A percentile compares a stretch with the other conserved stretches of the same genome.
These are phyloP conservation scores for Hysterium pulicare DNA, from an alignment of 2,329 filamentous ascomycete genomes.

Conservation along the genomic window DNA sequence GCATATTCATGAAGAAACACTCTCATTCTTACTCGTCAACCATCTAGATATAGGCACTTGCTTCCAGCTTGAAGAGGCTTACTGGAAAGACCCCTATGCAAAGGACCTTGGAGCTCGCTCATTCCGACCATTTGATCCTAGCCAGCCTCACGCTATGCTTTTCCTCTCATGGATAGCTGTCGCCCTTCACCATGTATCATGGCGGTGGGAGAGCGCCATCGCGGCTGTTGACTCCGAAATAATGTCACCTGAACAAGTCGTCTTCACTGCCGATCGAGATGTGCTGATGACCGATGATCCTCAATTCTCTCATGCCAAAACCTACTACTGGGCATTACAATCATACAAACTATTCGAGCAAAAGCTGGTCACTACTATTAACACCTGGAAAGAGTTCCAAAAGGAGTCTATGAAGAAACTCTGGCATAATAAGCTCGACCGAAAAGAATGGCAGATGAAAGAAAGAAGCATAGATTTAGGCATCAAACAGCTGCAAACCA, in stretches of 20 bases:
- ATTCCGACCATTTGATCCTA: neutral
- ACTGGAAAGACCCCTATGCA: slow-evolving; percentile 3
- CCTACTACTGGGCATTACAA: slow-evolving; percentile 6
- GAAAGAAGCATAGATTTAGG: neutral
- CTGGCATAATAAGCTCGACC: neutral
- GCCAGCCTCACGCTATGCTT: neutral
- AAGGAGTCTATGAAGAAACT: neutral
- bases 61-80: slow-evolving; percentile 4
- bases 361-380: slow-evolving; percentile 1
- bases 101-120: neutral
- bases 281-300: slow-evolving; percentile 6
- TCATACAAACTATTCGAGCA: slow-evolving; percentile 7
- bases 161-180: slow-evolving; percentile 4
- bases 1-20: slow-evolving; percentile 3
- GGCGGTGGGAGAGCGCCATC: slow-evolving; percentile 4
- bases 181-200: slow-evolving; percentile 4
- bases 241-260: neutral
- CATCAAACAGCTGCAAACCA: neutral
- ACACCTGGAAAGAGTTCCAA: slow-evolving; percentile 3
- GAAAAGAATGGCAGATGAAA: neutral
- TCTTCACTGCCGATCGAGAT: no score
- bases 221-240: slow-evolving; percentile 3
- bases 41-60: slow-evolving; percentile 3
- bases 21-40: slow-evolving; percentile 5
- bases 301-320: slow-evolving; percentile 1